Evolutionary conservation across 2,329 filamentous ascomycete species (phyloP), one percentile per base, ranked within the genome.

Genomic region (Talaromyces sp.): DNA sequence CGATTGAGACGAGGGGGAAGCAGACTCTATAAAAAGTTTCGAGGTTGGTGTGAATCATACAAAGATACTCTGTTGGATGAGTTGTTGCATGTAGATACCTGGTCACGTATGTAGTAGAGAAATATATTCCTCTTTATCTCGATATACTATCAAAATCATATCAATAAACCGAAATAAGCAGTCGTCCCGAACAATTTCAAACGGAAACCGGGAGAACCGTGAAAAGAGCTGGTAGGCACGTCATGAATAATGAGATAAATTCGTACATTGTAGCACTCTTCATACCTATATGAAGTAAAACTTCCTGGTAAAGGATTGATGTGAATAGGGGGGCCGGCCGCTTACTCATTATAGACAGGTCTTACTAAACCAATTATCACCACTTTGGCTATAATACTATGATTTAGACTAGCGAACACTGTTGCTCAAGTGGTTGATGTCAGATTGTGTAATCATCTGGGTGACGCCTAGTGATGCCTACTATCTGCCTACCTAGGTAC

Each of bases 1-100:
- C 80, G 0, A 82, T 82, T 58, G 81, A 83, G 72, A 83, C 81
- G 13, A 73, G 77, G 58, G 80, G 80, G 4, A 80, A 74, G 68
- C 77, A 80, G 67, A 72, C 73, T 51, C 67, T 82, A 45, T 81
- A n/a, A n/a, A 75, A 61, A 49, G 7, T 29, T 22, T 3, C 19
- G 5, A 22, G 2, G 43, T 10, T 47, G 7, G 38, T 17, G 13
- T 40, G 38, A 40, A 40, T 17, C 13, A n/a, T 19, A 19, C 3
- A 11, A 4, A 17, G 25, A 13, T n/a, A 27, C 25, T 53, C 25
- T 17, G n/a, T 29, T 51, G 25, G 47, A 27, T 25, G 22, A 7
- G n/a, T 36, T 22, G 5, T 25, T 56, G 13, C 38, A 34, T 38
- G 10, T 56, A 27, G 47, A 3, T 31, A 27, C 7, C 49, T n/a